These are phyloP conservation scores for Macrocybe sp. DNA, from an alignment of 1,284 basidiomycete species.

Conservation along the genomic window DNA sequence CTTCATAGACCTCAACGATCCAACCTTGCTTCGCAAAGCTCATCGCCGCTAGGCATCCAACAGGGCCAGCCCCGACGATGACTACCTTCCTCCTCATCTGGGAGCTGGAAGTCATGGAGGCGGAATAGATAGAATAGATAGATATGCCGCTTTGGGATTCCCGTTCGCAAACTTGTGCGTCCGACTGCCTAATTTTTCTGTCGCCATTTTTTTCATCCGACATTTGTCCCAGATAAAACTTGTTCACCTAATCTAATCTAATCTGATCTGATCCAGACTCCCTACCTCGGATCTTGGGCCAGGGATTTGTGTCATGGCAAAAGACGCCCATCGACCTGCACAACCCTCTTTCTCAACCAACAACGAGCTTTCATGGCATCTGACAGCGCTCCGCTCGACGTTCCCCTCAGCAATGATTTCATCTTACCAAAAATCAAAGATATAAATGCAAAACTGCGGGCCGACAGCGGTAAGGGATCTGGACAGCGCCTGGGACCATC, in stretches of 20 bases:
- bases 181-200: too few species aligned
- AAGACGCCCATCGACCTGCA: background rate
- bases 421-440: slow-evolving; percentile 55
- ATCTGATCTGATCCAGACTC: slow-evolving; percentile 7
- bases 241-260: background rate
- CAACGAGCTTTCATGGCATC: slow-evolving; percentile 5
- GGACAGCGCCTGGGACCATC: background rate
- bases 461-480: slow-evolving; percentile 29
- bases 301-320: background rate
- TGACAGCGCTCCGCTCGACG: slow-evolving; percentile 20
- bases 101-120: slow-evolving; percentile 7
- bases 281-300: slow-evolving; percentile 4
- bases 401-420: slow-evolving; percentile 52
- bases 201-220: too few species aligned
- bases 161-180: too few species aligned
- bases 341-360: slow-evolving; percentile 13
- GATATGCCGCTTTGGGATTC: too few species aligned
- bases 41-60: slow-evolving; percentile 89
- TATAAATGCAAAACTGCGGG: slow-evolving; percentile 42
- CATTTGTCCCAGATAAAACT: background rate
- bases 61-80: slow-evolving; percentile 86
- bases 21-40: slow-evolving; percentile 87
- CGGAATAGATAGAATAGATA: too few species aligned
- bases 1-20: slow-evolving; percentile 88
- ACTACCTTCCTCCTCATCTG: slow-evolving; percentile 39